Evolutionary conservation across 2,329 filamentous ascomycete species (phyloP), one percentile per base, ranked within the genome.

Genomic region (Cladophialophora immunda): DNA sequence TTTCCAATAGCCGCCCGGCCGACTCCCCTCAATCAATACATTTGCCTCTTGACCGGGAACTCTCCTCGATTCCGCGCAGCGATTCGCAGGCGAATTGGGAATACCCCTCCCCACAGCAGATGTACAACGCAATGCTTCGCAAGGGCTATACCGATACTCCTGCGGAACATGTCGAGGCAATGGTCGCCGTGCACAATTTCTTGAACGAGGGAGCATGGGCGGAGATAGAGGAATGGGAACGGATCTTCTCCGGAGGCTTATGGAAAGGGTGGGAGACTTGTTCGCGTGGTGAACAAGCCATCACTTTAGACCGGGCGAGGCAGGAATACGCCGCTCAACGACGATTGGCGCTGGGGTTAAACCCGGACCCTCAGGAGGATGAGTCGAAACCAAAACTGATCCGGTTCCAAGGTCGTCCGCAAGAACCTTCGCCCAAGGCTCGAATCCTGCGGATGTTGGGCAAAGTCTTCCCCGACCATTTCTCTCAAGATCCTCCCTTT

Each of bases 141-240:
- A 99, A 99, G 81, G 95, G 95, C 66, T 95, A 97, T 80, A 93
- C 91, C 0, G 94, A 98, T 77, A 98, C 95, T 0, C 94, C 97
- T 64, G 87, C 93, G 62, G 95, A 94, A 22, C 93, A 94, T 3
- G 94, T 99, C 15, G 94, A 97, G 80, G 90, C 90, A 75, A 99
- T 99, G 95, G 95, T 99, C 5, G 91, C 93, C 0, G 93, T 98
- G 11, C 95, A 99, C 84, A 99, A 99, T 80, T 98, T 97, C 75
- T 80, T 99, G 66, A 99, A 99, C 78, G 95, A 99, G 79, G 95
- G 95, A 70, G 95, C 95, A 7, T 99, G 95, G 95, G 86, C 87
- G 19, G 95, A 99, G 84, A 97, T 99, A 75, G 86, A 95, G 71
- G 91, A 91, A 50, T 98, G 94, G 94, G 95, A 99, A 83, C 86